Percentiles rank a stretch among this genome's conserved stretches.
Conservation (phyloP, 2,329 filamentous ascomycete genomes). For the Aspergillus awamori region DNA sequence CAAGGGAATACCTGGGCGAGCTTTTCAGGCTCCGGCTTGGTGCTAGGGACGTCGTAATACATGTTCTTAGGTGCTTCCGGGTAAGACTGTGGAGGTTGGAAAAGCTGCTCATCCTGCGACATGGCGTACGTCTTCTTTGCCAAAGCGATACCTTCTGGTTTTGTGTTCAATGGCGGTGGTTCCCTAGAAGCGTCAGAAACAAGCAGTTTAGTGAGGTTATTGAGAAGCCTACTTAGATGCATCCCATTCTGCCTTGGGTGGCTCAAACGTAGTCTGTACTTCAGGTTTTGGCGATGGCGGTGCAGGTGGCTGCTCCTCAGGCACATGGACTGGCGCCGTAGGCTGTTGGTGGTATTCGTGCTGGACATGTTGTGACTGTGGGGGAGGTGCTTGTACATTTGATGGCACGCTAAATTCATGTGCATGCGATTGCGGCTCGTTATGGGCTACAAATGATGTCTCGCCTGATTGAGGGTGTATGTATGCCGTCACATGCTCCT, state of each 20-base stretch:
- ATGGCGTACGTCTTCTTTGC: constrained; percentile 79
- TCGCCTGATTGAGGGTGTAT: constrained; percentile 25
- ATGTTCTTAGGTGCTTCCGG: constrained; percentile 83
- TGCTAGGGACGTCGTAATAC: constrained; percentile 77
- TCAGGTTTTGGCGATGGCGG: constrained; percentile 29
- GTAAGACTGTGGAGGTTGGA: constrained; percentile 74
- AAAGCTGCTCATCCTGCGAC: constrained; percentile 74
- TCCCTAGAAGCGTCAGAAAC: constrained; percentile 53
- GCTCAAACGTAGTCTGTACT: constrained; percentile 53
- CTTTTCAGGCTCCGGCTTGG: constrained; percentile 59
- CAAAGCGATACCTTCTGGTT: constrained; percentile 83
- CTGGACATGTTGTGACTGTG: neutral
- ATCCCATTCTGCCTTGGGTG: constrained; percentile 65
- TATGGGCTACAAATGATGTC: constrained; percentile 17
- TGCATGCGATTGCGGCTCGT: constrained; percentile 15
- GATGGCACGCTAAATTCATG: constrained; percentile 10
- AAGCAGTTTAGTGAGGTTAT: constrained; percentile 15
- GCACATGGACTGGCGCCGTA: constrained; percentile 49
- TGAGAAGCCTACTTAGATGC: constrained; percentile 56
- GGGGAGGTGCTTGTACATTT: neutral
- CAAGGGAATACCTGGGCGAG: constrained; percentile 83
- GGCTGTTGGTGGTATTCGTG: constrained; percentile 36
- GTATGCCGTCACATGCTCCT: constrained; percentile 45
- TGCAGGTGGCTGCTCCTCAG: constrained; percentile 47
- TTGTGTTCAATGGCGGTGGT: constrained; percentile 65